Evolutionary conservation across 164 flowering plant genomes (phyloP).

Genomic region (Taxillus chinensis): DNA sequence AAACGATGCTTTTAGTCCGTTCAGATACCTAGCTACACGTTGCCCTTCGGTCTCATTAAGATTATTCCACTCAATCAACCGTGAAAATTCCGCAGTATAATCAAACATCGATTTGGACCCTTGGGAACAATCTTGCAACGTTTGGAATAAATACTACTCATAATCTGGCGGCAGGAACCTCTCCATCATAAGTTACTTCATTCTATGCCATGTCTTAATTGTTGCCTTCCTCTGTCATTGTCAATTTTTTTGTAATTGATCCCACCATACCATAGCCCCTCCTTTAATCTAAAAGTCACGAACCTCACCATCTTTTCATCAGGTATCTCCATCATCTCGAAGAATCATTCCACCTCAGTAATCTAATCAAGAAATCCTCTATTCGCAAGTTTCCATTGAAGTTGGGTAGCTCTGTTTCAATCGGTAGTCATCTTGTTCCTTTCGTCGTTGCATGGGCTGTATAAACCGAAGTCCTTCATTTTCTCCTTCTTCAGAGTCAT

Average conservation of each 20-base stretch:
- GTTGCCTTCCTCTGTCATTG: not conserved
- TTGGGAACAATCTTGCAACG: not conserved
- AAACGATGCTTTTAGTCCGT: not conserved
- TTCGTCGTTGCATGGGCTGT: no score
- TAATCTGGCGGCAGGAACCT: no score
- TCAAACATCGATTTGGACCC: not conserved
- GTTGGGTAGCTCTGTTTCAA: not conserved
- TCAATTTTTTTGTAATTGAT: not conserved
- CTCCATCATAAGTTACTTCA: not conserved
- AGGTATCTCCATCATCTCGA: not conserved
- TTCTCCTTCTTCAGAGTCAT: no score
- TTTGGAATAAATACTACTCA: no score
- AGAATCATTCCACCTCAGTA: not conserved
- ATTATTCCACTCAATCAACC: not conserved
- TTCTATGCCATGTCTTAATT: not conserved
- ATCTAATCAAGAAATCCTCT: not conserved
- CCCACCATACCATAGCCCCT: not conserved
- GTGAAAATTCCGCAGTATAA: not conserved
- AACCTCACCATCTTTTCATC: not conserved
- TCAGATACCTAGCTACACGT: not conserved
- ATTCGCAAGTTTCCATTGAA: not conserved
- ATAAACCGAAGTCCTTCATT: no score
- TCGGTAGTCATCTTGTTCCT: no score
- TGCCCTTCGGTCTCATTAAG: not conserved
- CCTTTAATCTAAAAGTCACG: not conserved